These are phyloP conservation scores for Cnidoscolus chayamansa DNA, from an alignment of 441 rosid species.

Conservation along the genomic window DNA sequence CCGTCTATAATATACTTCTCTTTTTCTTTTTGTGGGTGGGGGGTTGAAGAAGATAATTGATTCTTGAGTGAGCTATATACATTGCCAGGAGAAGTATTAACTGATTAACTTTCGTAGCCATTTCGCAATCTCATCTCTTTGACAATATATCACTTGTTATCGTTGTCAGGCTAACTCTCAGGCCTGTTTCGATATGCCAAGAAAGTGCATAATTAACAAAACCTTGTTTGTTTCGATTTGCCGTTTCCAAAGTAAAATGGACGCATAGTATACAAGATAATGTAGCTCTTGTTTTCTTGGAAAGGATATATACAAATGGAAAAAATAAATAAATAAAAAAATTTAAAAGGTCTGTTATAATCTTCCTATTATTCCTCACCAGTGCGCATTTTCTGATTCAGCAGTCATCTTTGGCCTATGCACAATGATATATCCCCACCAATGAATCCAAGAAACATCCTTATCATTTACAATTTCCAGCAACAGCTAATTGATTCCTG, in stretches of 20 bases:
- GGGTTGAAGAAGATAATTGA: no score
- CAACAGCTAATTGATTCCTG: no score
- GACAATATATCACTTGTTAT: background rate
- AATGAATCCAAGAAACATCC: no score
- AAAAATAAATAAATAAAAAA: background rate
- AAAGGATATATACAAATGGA: no score
- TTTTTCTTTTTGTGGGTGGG: background rate
- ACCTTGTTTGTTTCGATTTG: no score
- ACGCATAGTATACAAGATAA: background rate
- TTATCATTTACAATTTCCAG: no score
- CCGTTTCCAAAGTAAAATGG: background rate
- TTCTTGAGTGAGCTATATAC: background rate
- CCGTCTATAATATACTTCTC: background rate
- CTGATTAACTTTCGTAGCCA: background rate
- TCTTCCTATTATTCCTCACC: background rate
- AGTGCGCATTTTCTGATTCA: slow-evolving; percentile 11
- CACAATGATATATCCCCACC: no score
- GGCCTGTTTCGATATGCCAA: no score
- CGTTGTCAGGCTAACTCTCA: background rate
- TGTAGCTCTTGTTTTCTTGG: background rate
- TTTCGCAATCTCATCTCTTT: background rate
- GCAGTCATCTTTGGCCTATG: background rate
- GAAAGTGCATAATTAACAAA: no score
- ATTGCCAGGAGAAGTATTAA: background rate
- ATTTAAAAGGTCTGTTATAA: background rate